These are phyloP conservation scores for Aspergillus sp. DNA, from an alignment of 2,329 filamentous ascomycete genomes.

Conservation along the genomic window DNA sequence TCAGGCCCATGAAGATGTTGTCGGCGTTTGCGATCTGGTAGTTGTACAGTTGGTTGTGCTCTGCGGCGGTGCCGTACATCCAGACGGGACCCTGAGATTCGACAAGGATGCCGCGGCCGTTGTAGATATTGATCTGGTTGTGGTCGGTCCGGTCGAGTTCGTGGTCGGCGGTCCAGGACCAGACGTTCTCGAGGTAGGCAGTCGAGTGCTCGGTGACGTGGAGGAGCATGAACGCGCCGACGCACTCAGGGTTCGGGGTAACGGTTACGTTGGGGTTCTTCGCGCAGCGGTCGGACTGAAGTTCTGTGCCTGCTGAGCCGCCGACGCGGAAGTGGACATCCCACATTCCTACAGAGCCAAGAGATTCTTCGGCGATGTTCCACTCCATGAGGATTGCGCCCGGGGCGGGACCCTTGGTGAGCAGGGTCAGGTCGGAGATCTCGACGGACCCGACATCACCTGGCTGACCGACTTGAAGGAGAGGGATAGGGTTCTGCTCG, in stretches of 20 bases:
- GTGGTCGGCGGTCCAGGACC: conserved; percentile 91
- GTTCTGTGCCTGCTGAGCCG: conserved; percentile 79
- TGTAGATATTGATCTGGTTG: conserved; percentile 75
- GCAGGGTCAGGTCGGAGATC: conserved; percentile 84
- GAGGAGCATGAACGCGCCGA: conserved; percentile 71
- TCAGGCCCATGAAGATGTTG: conserved; percentile 79
- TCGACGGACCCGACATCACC: conserved; percentile 82
- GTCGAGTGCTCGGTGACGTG: conserved; percentile 61
- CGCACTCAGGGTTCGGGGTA: conserved; percentile 67
- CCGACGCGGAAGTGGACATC: conserved; percentile 95
- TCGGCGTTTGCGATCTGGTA: conserved; percentile 80
- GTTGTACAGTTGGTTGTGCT: conserved; percentile 70
- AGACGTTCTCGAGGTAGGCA: conserved; percentile 84
- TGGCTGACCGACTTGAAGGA: conserved; percentile 79
- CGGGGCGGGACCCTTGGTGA: conserved; percentile 79
- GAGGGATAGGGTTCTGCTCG: conserved; percentile 74
- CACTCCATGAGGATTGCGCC: conserved; percentile 91
- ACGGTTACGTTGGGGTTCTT: conserved; percentile 72
- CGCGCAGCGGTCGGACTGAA: conserved; percentile 78
- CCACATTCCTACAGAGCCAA: conserved; percentile 82
- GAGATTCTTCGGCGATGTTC: conserved; percentile 71
- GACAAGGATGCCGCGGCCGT: conserved; percentile 80
- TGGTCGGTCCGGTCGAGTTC: conserved; percentile 77
- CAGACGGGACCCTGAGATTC: conserved; percentile 80
- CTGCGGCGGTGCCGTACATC: conserved; percentile 74